Base-by-base conservation (phyloP, 2,329 filamentous ascomycete genomes). In the Apiospora arundinis region DNA sequence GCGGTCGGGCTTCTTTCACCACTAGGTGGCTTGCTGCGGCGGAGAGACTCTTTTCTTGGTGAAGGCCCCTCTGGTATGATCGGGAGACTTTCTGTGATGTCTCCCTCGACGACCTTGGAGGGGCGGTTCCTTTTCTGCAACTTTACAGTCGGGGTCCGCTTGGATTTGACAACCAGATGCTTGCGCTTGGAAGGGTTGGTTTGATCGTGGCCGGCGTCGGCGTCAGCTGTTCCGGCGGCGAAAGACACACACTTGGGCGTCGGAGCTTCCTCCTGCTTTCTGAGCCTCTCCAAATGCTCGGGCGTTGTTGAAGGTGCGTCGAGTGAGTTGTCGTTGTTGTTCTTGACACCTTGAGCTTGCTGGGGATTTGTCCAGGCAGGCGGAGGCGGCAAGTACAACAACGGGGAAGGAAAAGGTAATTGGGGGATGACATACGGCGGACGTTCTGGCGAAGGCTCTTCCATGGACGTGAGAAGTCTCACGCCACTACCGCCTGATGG, bases 381-480 rank as follows among this genome's bases (percentile, higher is more conserved):
- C 75, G 77, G 77, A 72, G 75, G 75, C 67, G 75, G 78, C 60
- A 74, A 70, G 52, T 73, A 37, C 23, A 37, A 65, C 23, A 37
- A 70, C 74, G 76, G 71, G 73, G 78, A 75, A 32, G 68, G 60
- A 63, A 69, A 71, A 70, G 69, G 67, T 46, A 76, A 69, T 32
- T 76, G 72, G 74, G 78, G 77, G 74, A 75, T 74, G 82, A 91
- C 89, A 84, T 91, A 91, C 89, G 86, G 84, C 89, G 86, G 84
- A 78, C 84, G 82, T 74, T 84, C 81, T 82, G 83, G 76, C 60
- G 82, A 73, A 44, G 86, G 81, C 66, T 90, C 89, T 77, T 91
- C 90, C 79, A 90, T 85, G 8, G 89, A 91, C 69, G 89, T 91
- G 81, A 92, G 82, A 76, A 92, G 82, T 76, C 90, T 86, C 70